Base-by-base conservation (phyloP, 31 red algal genomes). In the Asparagopsis taxiformis region DNA sequence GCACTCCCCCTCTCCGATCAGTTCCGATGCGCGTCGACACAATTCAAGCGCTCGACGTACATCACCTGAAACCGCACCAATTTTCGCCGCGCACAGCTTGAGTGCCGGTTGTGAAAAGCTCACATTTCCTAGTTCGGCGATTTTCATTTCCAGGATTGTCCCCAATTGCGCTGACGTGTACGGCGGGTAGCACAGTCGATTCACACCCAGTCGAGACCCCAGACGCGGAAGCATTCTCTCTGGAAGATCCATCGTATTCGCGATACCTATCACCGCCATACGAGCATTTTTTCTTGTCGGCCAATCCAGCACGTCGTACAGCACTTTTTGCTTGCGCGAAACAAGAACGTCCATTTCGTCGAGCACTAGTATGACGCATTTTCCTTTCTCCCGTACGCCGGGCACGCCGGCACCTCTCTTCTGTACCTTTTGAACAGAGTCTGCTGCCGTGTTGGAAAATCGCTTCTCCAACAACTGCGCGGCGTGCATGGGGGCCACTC, bases 291-390 rank as follows among this genome's bases (percentile, higher is more conserved):
- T 71, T 57, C 77, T 70, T 11, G 73, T 78, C 10, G 88, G 54
- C 94, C 94, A 98, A 20, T 98, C 89, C 31, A 98, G 69, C 51
- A 98, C 54, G 25, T 98, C 84, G 71, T 93, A 93, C 51, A 98
- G 68, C 25, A 98, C 69, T 51, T 84, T 76, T 49, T 93, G 83
- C 20, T 58, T 69, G 13, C 80, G 22, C n/a, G 79, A 24, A 29
- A 98, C 66, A 17, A 98, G 50, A 13, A 79, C 86, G 57, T 98
- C 94, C 75, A 98, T 90, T 54, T 98, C 94, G 53, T 98, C 94
- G 23, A 98, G 58, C 26, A 98, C 76, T 41, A 92, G 50, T 35
- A 98, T 24, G 26, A 69, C 68, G 4, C 34, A 16, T 28, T 44
- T 59, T 13, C 43, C 23, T 37, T 26, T 59, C 31, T 70, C 75